A percentile compares a stretch with the other conserved stretches of the same genome.
Evolutionary conservation across 306 rosid species (phyloP).

Genomic region (Aeschynomene evenia): DNA sequence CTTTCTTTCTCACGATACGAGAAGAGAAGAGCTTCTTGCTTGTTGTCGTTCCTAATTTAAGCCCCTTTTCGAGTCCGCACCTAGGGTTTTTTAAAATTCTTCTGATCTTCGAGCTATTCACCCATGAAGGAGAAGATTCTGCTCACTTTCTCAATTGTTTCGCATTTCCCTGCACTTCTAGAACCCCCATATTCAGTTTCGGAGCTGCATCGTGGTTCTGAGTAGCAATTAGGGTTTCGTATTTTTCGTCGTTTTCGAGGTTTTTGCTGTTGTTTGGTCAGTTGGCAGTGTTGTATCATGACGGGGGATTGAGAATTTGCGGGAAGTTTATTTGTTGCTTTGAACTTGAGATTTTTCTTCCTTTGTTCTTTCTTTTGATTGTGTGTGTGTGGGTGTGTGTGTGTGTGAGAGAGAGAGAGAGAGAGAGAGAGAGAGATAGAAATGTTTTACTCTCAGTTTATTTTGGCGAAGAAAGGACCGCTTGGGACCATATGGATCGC

Average conservation of each 20-base stretch:
- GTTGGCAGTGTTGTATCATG: neutral
- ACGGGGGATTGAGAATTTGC: conserved; percentile 25
- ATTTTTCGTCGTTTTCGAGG: neutral
- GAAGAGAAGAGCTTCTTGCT: neutral
- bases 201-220: neutral
- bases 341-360: conserved; percentile 19
- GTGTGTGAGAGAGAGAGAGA: conserved; percentile 20
- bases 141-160: neutral
- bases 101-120: neutral
- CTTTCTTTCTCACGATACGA: neutral
- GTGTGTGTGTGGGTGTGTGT: no score
- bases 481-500: conserved; percentile 99
- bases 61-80: neutral
- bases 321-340: neutral
- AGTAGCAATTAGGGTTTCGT: conserved; percentile 37
- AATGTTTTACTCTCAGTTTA: conserved; percentile 99
- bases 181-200: neutral
- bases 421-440: conserved; percentile 44
- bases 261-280: neutral
- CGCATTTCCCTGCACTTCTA: neutral
- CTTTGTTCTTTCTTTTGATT: neutral
- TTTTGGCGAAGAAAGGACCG: conserved; percentile 98
- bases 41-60: neutral
- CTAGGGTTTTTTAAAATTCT: neutral
- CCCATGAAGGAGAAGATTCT: neutral